Conservation (phyloP, 2,329 filamentous ascomycete species). For the Colletotrichum sp. region DNA sequence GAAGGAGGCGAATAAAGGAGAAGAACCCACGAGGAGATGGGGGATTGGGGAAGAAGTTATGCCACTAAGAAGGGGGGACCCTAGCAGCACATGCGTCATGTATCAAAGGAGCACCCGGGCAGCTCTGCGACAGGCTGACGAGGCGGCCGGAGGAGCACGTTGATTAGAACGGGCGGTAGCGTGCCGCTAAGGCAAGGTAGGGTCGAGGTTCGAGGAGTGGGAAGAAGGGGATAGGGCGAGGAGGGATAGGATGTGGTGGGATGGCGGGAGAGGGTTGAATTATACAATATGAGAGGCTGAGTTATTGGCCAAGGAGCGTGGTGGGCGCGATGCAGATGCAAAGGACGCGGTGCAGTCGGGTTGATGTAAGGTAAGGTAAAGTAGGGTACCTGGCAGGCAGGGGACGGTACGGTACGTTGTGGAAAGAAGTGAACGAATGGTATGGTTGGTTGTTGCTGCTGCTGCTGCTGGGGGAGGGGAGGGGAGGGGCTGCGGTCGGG, state of each 20-base stretch:
- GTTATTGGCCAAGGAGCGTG: neutral
- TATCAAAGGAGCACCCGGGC: slow-evolving; percentile 22
- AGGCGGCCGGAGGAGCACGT: slow-evolving; percentile 12
- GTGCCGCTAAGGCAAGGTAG: neutral
- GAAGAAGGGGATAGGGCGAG: neutral
- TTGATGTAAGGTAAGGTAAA: neutral
- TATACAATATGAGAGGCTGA: slow-evolving; percentile 5
- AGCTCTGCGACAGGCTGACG: slow-evolving; percentile 21
- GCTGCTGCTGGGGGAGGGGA: neutral
- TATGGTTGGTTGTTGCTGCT: neutral
- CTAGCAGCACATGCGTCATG: slow-evolving; percentile 23
- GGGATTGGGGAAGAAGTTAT: slow-evolving; percentile 20
- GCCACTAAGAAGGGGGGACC: slow-evolving; percentile 17
- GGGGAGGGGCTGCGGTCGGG: neutral
- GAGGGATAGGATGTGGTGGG: neutral
- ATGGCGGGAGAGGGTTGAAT: neutral
- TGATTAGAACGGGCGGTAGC: slow-evolving; percentile 15
- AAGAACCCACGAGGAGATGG: slow-evolving; percentile 4
- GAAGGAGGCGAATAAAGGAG: slow-evolving; percentile 1
- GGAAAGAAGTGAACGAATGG: neutral
- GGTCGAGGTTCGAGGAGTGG: neutral
- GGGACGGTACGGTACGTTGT: neutral
- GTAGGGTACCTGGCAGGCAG: neutral
- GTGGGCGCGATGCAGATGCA: neutral
- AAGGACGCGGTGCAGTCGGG: neutral